Conservation (phyloP, 2,329 filamentous ascomycete genomes). For the Paecilomyces niveus region DNA sequence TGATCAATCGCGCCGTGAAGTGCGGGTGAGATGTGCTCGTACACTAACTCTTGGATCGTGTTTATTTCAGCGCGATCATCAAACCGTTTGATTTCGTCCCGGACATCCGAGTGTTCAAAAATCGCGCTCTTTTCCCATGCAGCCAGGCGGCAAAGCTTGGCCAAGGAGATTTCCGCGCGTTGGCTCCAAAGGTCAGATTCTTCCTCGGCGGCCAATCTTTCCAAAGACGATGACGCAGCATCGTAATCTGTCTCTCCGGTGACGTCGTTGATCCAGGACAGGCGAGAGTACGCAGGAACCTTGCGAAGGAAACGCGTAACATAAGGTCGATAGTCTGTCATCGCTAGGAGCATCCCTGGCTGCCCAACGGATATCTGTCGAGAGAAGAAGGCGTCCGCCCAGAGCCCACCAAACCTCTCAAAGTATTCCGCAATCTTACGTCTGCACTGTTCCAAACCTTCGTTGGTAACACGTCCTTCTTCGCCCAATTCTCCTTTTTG, state of each 20-base stretch:
- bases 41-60: conserved; percentile 71
- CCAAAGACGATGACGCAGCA: conserved; percentile 63
- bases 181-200: conserved; percentile 86
- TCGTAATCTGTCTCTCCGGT: conserved; percentile 66
- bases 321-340: conserved; percentile 63
- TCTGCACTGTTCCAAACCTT: conserved; percentile 26
- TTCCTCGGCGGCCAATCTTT: conserved; percentile 60
- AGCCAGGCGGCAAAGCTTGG: conserved; percentile 72
- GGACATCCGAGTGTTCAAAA: conserved; percentile 28
- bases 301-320: conserved; percentile 73
- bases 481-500: conserved; percentile 9
- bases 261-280: conserved; percentile 95
- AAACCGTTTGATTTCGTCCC: conserved; percentile 45
- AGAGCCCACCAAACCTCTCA: conserved; percentile 42
- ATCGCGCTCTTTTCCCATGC: conserved; percentile 36
- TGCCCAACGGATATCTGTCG: conserved; percentile 63
- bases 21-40: conserved; percentile 60
- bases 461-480: conserved; percentile 10
- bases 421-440: conserved; percentile 41
- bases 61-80: conserved; percentile 62
- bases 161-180: conserved; percentile 83
- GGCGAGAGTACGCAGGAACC: conserved; percentile 62
- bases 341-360: conserved; percentile 59
- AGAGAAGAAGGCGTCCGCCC: conserved; percentile 67
- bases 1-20: conserved; percentile 70